A percentile compares a stretch with the other conserved stretches of the same genome.
These are phyloP conservation scores for Exophiala oligosperma DNA, from an alignment of 2,329 filamentous ascomycete species.

Conservation along the genomic window DNA sequence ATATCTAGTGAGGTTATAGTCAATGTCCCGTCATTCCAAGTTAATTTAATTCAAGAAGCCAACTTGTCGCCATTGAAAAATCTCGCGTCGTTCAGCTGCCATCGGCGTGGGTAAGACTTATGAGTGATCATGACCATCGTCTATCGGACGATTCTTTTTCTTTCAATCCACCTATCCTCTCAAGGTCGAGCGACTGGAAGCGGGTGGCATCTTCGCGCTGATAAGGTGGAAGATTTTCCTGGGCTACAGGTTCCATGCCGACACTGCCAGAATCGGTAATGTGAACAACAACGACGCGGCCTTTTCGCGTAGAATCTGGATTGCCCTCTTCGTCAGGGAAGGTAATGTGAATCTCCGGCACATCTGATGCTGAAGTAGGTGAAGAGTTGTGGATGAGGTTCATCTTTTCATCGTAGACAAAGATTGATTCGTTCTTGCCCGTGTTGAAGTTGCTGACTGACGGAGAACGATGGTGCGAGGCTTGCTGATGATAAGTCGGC, in stretches of 20 bases:
- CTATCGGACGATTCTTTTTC: slow-evolving; percentile 65
- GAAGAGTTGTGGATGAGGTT: slow-evolving; percentile 74
- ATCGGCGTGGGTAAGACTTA: neutral
- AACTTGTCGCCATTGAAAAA: neutral
- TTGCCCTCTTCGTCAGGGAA: slow-evolving; percentile 92
- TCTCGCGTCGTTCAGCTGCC: neutral
- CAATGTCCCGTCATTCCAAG: neutral
- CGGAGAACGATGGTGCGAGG: slow-evolving; percentile 56
- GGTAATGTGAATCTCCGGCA: slow-evolving; percentile 96
- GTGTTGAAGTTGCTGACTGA: slow-evolving; percentile 54
- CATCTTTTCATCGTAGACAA: slow-evolving; percentile 78
- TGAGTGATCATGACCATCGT: slow-evolving; percentile 16
- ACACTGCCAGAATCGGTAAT: slow-evolving; percentile 83
- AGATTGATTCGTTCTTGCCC: slow-evolving; percentile 66
- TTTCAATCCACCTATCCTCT: slow-evolving; percentile 89
- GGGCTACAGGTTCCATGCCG: slow-evolving; percentile 79
- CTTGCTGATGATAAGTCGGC: slow-evolving; percentile 65
- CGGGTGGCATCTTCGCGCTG: slow-evolving; percentile 75
- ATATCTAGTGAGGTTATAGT: neutral
- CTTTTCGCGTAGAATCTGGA: slow-evolving; percentile 64
- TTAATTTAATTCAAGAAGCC: neutral
- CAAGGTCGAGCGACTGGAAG: slow-evolving; percentile 93
- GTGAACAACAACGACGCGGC: slow-evolving; percentile 85
- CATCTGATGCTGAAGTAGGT: slow-evolving; percentile 75
- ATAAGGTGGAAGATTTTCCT: slow-evolving; percentile 78